Base-by-base conservation (phyloP, 768 basidiomycete species). In the Agrocybe pediades region DNA sequence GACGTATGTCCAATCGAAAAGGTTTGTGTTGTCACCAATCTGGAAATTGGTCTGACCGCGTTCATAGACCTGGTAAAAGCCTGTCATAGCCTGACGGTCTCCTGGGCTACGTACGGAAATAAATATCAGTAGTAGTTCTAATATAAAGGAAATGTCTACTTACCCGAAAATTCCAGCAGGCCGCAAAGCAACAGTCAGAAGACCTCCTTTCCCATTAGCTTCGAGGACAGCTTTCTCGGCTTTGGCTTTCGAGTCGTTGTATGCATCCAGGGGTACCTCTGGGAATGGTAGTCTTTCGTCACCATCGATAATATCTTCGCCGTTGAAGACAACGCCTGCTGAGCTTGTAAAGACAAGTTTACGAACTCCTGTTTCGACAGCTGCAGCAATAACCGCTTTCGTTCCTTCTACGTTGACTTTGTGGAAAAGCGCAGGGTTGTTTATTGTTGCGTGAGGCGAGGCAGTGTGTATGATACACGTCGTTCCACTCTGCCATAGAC, bases 111-210 rank as follows among this genome's bases (percentile, higher is more conserved):
- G 52, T 40, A 30, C 20, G 8, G 58, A 23, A 46, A 53, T 24
- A 21, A 42, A 49, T 30, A n/a, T 27, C 9, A 1, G 9, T 7
- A n/a, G n/a, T n/a, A n/a, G n/a, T n/a, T n/a, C n/a, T n/a, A 21
- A 16, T 7, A 4, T 15, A 6, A 23, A 23, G 15, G 26, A 29
- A 20, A 17, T n/a, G 2, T 9, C n/a, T 11, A 70, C 86, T 47
- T 57, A 92, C 94, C 97, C 97, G 63, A 98, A 98, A 62, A 98
- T 97, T 2, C 96, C 95, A 16, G 95, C 87, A 1, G 96, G 96
- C 33, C 97, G 78, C 40, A 98, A 72, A 13, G 95, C 90, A 42
- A 95, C 92, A 1, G 97, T 98, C 57, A 91, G 70, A 6, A 98
- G 76, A 13, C 90, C 92, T 19, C 81, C 83, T 62, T 87, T 83